Evolutionary conservation across 257 asterid species (phyloP).

Genomic region (Fraxinus anomala): DNA sequence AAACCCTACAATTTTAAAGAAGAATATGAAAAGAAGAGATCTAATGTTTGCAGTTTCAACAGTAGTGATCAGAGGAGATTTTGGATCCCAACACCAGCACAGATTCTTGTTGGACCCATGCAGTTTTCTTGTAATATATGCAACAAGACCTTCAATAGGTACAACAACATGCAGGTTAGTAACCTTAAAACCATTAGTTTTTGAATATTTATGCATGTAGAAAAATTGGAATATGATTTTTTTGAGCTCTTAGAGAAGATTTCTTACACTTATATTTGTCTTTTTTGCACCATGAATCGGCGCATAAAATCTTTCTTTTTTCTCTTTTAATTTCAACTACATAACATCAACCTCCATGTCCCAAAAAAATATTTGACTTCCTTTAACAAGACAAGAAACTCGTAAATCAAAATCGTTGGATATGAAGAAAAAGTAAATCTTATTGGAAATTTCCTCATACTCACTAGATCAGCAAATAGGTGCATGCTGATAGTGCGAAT

Average conservation of each 20-base stretch:
- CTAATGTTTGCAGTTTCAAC: constrained; percentile 31
- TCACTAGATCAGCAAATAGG: neutral
- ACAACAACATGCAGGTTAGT: constrained; percentile 97
- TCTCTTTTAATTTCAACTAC: neutral
- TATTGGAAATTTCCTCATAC: neutral
- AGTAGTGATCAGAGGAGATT: constrained; percentile 48
- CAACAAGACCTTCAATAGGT: constrained; percentile 86
- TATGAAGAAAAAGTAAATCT: neutral
- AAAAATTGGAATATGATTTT: too few relatives aligned
- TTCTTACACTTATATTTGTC: neutral
- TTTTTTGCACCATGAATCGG: neutral
- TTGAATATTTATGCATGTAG: neutral
- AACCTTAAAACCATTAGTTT: neutral
- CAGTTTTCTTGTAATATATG: constrained; percentile 86
- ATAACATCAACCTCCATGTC: neutral
- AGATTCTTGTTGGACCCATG: constrained; percentile 93
- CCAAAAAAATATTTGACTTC: neutral
- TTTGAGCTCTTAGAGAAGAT: neutral
- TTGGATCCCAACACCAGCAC: constrained; percentile 94
- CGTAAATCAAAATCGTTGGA: neutral
- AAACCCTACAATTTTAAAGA: constrained; percentile 30
- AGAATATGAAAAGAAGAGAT: constrained; percentile 27
- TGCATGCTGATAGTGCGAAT: neutral
- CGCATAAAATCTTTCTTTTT: too few relatives aligned
- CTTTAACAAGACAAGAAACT: neutral